These are phyloP conservation scores for Alternaria postmessia DNA, from an alignment of 2,329 filamentous ascomycete genomes.

Conservation along the genomic window DNA sequence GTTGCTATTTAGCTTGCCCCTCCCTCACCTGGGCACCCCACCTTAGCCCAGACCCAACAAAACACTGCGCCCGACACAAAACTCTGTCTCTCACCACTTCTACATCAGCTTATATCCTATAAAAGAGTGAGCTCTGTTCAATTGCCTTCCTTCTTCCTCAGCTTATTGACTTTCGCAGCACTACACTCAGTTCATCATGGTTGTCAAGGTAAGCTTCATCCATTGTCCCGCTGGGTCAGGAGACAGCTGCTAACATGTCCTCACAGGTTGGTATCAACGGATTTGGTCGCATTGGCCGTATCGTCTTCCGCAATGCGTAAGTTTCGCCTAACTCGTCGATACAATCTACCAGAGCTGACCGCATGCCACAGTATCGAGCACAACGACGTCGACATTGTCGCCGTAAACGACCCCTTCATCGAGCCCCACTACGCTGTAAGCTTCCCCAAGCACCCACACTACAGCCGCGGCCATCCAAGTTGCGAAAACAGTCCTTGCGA, in stretches of 20 bases:
- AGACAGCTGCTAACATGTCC: conserved; percentile 35
- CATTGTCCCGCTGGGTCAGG: conserved; percentile 28
- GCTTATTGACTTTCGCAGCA: conserved; percentile 31
- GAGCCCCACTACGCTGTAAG: conserved; percentile 96
- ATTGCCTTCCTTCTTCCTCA: conserved; percentile 10
- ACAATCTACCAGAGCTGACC: conserved; percentile 27
- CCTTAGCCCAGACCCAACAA: conserved; percentile 40
- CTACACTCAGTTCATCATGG: conserved; percentile 50
- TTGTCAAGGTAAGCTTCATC: conserved; percentile 55
- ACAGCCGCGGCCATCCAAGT: not conserved
- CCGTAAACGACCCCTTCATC: conserved; percentile 99
- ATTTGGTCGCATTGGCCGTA: conserved; percentile 99
- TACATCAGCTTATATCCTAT: conserved; percentile 28
- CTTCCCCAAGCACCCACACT: conserved; percentile 41
- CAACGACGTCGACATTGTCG: conserved; percentile 87
- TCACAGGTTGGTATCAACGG: conserved; percentile 94
- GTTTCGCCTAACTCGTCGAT: conserved; percentile 45
- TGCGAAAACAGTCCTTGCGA: not conserved
- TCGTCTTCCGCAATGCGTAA: conserved; percentile 97
- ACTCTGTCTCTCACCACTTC: conserved; percentile 30
- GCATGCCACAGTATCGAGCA: conserved; percentile 72
- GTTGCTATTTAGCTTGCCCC: conserved; percentile 35
- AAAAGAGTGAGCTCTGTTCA: conserved; percentile 31
- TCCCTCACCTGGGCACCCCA: conserved; percentile 36
- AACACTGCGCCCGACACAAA: conserved; percentile 32